phyloP scores from a whole-genome alignment of 2,329 filamentous ascomycete species.

The Huntiella omanensis region DNA sequence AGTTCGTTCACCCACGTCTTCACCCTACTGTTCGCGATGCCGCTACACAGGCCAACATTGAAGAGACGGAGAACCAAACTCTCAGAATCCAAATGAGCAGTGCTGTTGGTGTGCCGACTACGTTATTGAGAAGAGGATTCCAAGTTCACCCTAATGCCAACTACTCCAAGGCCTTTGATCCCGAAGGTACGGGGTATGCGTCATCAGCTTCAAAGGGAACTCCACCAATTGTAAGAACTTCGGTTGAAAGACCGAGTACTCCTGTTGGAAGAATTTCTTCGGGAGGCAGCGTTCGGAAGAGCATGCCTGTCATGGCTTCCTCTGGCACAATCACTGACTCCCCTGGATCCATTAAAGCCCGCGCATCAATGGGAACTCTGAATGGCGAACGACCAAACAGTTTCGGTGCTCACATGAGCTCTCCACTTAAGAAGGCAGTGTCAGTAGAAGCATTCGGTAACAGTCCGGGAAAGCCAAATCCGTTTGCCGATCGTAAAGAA shows the following conservation, averaged over 20 bases:
- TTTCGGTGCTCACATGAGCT: slow-evolving; percentile 62
- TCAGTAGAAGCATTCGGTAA: slow-evolving; percentile 36
- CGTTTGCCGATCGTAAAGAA: slow-evolving; percentile 4
- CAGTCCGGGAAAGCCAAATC: slow-evolving; percentile 30
- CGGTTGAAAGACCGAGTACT: slow-evolving; percentile 4
- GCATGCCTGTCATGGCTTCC: slow-evolving; percentile 4
- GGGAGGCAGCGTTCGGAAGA: slow-evolving; percentile 4
- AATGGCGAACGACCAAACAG: slow-evolving; percentile 14
- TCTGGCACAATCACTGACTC: slow-evolving; percentile 5
- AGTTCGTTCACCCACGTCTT: slow-evolving; percentile 82
- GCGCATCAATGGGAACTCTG: slow-evolving; percentile 1
- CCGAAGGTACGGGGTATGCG: slow-evolving; percentile 25
- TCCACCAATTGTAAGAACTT: slow-evolving; percentile 1
- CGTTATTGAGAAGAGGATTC: slow-evolving; percentile 56
- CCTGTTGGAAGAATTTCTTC: neutral
- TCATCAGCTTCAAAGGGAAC: slow-evolving; percentile 15
- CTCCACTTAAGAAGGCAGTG: slow-evolving; percentile 61
- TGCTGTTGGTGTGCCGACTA: slow-evolving; percentile 33
- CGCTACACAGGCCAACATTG: slow-evolving; percentile 53
- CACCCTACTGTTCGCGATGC: slow-evolving; percentile 63
- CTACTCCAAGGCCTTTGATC: slow-evolving; percentile 54
- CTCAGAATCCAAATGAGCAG: slow-evolving; percentile 19
- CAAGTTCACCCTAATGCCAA: slow-evolving; percentile 68
- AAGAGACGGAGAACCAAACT: slow-evolving; percentile 21
- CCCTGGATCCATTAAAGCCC: neutral